Percentiles rank a stretch among this genome's conserved stretches.
Conservation (phyloP, 768 basidiomycete genomes). For the Russula sp. region DNA sequence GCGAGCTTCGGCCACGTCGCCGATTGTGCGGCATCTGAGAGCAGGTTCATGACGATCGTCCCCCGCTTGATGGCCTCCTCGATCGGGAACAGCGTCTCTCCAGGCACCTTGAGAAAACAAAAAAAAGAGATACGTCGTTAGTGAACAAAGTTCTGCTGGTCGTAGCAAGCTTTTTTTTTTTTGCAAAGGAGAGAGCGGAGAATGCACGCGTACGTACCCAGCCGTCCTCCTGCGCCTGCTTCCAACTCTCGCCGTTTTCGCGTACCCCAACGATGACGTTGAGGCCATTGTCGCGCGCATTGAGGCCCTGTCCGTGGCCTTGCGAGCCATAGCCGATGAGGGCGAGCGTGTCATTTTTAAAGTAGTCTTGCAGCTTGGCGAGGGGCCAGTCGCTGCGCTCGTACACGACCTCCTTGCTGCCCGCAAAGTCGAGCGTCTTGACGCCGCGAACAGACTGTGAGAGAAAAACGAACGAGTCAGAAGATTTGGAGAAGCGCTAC, state of each 20-base stretch:
- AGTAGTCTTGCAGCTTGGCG: constrained; percentile 97
- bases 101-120: constrained; percentile 59
- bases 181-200: not conserved
- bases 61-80: constrained; percentile 94
- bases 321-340: constrained; percentile 99
- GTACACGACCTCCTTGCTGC: constrained; percentile 87
- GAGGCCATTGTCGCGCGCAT: constrained; percentile 97
- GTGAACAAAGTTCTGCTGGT: not conserved
- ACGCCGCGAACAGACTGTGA: constrained; percentile 66
- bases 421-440: constrained; percentile 96
- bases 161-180: no score
- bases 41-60: constrained; percentile 99
- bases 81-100: constrained; percentile 96
- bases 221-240: constrained; percentile 89
- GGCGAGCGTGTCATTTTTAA: constrained; percentile 98
- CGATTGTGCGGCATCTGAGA: constrained; percentile 99
- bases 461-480: not conserved
- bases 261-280: constrained; percentile 99
- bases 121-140: not conserved
- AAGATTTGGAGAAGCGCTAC: not conserved
- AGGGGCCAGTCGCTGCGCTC: constrained; percentile 98
- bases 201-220: constrained; percentile 55
- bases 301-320: constrained; percentile 97
- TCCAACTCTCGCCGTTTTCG: constrained; percentile 95
- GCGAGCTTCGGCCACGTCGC: constrained; percentile 86